Conservation (phyloP, 345 rosid genomes). For the Kandelia obovata region DNA sequence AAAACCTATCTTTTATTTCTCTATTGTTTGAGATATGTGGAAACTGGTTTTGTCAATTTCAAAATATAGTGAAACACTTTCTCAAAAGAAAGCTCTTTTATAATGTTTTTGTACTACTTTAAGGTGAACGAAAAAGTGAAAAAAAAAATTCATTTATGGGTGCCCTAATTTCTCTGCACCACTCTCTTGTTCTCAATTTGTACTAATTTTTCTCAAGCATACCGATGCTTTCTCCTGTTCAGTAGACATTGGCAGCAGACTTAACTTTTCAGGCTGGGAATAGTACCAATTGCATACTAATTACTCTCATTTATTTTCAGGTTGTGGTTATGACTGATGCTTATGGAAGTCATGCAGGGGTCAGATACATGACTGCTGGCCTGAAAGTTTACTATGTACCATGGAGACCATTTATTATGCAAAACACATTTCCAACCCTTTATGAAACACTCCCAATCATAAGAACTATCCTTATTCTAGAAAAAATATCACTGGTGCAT, state of each 20-base stretch:
- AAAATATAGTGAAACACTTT: not conserved
- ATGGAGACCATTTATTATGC: no score
- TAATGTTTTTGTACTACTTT: not conserved
- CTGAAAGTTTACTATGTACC: no score
- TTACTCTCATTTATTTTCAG: constrained; percentile 36
- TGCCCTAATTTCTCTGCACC: not conserved
- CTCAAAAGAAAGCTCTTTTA: not conserved
- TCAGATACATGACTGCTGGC: no score
- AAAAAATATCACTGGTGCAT: constrained; percentile 77
- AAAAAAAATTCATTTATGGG: not conserved
- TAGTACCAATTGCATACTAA: constrained; percentile 2
- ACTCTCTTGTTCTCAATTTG: no score
- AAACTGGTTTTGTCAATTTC: no score
- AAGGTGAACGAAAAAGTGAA: not conserved
- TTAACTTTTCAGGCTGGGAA: not conserved
- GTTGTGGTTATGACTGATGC: constrained; percentile 96
- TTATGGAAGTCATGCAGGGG: constrained; percentile 77
- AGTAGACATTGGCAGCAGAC: not conserved
- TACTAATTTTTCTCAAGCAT: no score
- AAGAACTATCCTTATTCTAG: constrained; percentile 72
- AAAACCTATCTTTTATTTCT: not conserved
- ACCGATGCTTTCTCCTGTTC: not conserved
- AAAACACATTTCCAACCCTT: constrained; percentile 74
- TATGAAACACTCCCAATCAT: constrained; percentile 79
- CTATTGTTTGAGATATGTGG: no score